phyloP scores from a whole-genome alignment of 257 asterid genomes.

The Ballota nigra region DNA sequence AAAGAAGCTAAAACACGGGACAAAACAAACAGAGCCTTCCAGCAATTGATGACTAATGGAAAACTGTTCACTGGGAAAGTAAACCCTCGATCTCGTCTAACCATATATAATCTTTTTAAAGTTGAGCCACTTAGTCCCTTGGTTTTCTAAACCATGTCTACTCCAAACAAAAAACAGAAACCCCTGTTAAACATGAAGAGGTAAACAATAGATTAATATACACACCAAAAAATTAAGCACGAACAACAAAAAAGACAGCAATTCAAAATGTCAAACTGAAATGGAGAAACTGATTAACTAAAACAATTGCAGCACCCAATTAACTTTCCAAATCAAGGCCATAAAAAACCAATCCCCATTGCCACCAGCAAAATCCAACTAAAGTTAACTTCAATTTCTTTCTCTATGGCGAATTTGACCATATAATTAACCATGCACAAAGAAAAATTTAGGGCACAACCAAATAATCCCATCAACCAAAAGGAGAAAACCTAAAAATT shows the following conservation, averaged over 20 bases:
- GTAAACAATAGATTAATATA: background rate
- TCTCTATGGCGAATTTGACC: constrained; percentile 14
- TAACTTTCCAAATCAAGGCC: constrained; percentile 18
- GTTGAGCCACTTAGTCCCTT: constrained; percentile 14
- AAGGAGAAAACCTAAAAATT: constrained; percentile 29
- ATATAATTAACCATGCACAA: constrained; percentile 38
- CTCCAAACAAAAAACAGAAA: constrained; percentile 15
- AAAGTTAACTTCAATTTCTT: constrained; percentile 15
- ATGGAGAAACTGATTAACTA: constrained; percentile 1
- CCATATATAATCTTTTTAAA: background rate
- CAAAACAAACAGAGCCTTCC: background rate
- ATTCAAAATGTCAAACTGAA: constrained; percentile 14
- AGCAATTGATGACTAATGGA: background rate
- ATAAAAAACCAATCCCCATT: constrained; percentile 18
- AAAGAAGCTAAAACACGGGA: constrained; percentile 9
- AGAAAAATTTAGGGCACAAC: constrained; percentile 33
- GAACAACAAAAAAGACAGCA: background rate
- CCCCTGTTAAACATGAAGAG: constrained; percentile 13
- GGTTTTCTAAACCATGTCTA: background rate
- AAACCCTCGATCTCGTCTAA: background rate
- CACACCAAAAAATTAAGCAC: constrained; percentile 2
- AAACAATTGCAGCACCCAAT: constrained; percentile 14
- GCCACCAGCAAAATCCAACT: constrained; percentile 21
- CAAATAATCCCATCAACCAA: constrained; percentile 15
- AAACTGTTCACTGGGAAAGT: background rate